A percentile compares a stretch with the other conserved stretches of the same genome.
Evolutionary conservation across 495 filamentous ascomycete species (phyloP).

Genomic region (Aspergillus sparsus): DNA sequence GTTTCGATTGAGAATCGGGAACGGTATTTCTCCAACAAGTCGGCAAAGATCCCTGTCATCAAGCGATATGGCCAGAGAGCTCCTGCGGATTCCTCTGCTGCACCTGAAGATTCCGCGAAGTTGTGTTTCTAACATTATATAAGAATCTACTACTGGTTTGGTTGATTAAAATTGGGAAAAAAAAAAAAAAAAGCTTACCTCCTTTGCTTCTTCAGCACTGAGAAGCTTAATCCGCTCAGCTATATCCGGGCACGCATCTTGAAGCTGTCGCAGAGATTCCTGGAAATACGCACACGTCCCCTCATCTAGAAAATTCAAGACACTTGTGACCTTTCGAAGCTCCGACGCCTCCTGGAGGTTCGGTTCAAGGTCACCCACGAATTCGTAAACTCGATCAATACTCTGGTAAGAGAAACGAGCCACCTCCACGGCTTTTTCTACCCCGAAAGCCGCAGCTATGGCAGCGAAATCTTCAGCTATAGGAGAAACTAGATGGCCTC

Average conservation of each 20-base stretch:
- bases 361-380: not conserved
- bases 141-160: not conserved
- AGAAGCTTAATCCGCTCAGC: not conserved
- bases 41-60: slow-evolving; percentile 63
- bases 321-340: not conserved
- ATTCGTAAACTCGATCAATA: slow-evolving; percentile 7
- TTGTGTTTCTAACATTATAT: slow-evolving; percentile 27
- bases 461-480: not conserved
- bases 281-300: not conserved
- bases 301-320: not conserved
- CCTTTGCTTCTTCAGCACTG: not conserved
- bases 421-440: not conserved
- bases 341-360: not conserved
- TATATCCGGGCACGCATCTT: slow-evolving; percentile 1
- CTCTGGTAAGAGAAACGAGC: not conserved
- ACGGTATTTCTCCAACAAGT: slow-evolving; percentile 43
- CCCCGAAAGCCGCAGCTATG: not conserved
- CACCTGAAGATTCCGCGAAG: slow-evolving; percentile 45
- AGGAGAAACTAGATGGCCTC: not conserved
- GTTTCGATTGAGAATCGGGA: slow-evolving; percentile 69
- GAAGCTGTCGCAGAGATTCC: not conserved
- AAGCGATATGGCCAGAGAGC: slow-evolving; percentile 81
- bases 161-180: not conserved
- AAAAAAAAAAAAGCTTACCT: not conserved
- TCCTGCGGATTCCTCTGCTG: slow-evolving; percentile 46